Conservation (phyloP, 2,329 filamentous ascomycete genomes). For the Ilyonectria sp. region DNA sequence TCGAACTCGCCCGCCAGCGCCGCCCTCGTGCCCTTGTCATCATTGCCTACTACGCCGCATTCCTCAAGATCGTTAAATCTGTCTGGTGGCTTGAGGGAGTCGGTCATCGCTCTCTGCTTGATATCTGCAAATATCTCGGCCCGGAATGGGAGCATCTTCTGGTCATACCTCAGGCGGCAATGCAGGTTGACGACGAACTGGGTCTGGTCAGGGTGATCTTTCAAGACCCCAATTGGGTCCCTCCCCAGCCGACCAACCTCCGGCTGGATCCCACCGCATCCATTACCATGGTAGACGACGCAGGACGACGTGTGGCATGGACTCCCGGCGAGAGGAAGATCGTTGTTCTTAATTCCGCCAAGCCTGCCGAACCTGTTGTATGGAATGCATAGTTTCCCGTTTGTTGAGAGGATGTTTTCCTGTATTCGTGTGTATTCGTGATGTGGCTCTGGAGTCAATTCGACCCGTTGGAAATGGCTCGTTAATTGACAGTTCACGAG, state of each 20-base stretch:
- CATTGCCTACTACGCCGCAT: slow-evolving; percentile 67
- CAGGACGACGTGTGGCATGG: slow-evolving; percentile 45
- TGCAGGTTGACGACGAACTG: slow-evolving; percentile 51
- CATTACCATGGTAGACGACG: slow-evolving; percentile 41
- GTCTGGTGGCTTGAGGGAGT: slow-evolving; percentile 69
- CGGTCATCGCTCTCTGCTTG: slow-evolving; percentile 60
- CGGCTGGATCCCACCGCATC: slow-evolving; percentile 35
- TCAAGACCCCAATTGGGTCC: slow-evolving; percentile 60
- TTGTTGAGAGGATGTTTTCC: neutral
- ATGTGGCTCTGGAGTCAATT: neutral
- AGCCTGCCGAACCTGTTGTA: neutral
- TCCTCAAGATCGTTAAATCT: slow-evolving; percentile 59
- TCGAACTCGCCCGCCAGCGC: slow-evolving; percentile 59
- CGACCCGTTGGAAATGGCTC: neutral
- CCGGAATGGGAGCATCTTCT: slow-evolving; percentile 59
- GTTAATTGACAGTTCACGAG: neutral
- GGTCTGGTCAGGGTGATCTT: slow-evolving; percentile 61
- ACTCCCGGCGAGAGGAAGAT: slow-evolving; percentile 38
- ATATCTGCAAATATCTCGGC: slow-evolving; percentile 59
- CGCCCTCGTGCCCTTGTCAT: slow-evolving; percentile 66
- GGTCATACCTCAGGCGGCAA: slow-evolving; percentile 58
- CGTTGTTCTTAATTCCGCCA: slow-evolving; percentile 38
- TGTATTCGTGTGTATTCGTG: neutral
- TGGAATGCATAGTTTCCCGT: neutral
- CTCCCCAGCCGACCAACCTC: slow-evolving; percentile 29